phyloP scores from a whole-genome alignment of 108 stramenopile genomes.

The Cyclotella sp. region DNA sequence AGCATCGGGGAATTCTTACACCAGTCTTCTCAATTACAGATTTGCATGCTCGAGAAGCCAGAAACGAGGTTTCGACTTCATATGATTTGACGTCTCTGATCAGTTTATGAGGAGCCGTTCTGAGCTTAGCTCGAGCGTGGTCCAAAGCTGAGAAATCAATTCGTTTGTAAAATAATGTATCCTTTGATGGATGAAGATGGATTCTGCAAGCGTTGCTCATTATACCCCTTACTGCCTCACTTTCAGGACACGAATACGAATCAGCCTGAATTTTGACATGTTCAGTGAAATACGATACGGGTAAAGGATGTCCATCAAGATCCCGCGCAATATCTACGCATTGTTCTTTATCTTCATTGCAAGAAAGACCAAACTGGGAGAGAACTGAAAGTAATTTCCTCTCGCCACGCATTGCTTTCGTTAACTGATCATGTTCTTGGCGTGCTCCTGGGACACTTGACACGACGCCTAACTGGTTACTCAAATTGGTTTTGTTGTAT shows the following conservation, averaged over 20 bases:
- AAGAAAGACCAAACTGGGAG: constrained; percentile 32
- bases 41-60: constrained; percentile 55
- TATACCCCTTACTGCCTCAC: constrained; percentile 60
- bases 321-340: constrained; percentile 70
- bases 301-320: constrained; percentile 63
- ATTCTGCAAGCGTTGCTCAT: constrained; percentile 72
- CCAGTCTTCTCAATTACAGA: constrained; percentile 50
- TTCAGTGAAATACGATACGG: constrained; percentile 24
- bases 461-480: constrained; percentile 70
- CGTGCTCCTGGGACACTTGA: constrained; percentile 50
- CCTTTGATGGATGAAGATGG: constrained; percentile 7
- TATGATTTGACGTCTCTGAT: constrained; percentile 64
- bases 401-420: constrained; percentile 52
- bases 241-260: constrained; percentile 62
- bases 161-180: constrained; percentile 72
- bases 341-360: constrained; percentile 49
- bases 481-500: constrained; percentile 45
- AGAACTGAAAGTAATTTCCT: constrained; percentile 48
- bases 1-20: constrained; percentile 53
- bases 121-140: constrained; percentile 62
- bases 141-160: constrained; percentile 62
- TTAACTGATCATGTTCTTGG: constrained; percentile 46
- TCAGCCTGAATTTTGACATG: constrained; percentile 29
- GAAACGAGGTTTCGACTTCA: constrained; percentile 65
- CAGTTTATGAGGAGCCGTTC: constrained; percentile 62